Percentiles rank a stretch among this genome's conserved stretches.
phyloP scores from a whole-genome alignment of 2,329 filamentous ascomycete genomes.

The Epichloe baconii region DNA sequence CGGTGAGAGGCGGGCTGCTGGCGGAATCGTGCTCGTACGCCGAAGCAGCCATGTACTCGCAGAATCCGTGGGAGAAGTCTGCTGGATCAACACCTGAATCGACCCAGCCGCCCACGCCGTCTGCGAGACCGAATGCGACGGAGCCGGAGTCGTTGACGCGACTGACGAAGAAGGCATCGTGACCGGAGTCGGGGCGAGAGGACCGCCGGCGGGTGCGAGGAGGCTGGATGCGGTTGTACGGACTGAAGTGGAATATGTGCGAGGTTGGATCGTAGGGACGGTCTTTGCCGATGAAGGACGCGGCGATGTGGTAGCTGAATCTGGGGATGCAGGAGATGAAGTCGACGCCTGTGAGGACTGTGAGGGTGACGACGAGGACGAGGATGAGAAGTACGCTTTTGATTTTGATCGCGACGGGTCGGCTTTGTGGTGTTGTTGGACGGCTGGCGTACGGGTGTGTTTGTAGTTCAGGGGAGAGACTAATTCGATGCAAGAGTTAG shows the following conservation, averaged over 20 bases:
- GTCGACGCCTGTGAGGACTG: conserved; percentile 7
- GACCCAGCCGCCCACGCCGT: conserved; percentile 92
- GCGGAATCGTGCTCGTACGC: conserved; percentile 45
- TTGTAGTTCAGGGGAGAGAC: neutral
- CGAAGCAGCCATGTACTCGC: conserved; percentile 77
- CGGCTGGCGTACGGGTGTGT: neutral
- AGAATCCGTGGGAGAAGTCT: conserved; percentile 88
- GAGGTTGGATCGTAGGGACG: conserved; percentile 52
- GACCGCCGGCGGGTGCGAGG: conserved; percentile 23
- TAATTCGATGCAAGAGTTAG: neutral
- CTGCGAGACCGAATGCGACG: conserved; percentile 78
- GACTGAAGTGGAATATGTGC: conserved; percentile 62
- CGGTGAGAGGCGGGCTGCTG: conserved; percentile 32
- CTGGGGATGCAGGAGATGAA: conserved; percentile 14
- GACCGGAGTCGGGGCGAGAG: conserved; percentile 62
- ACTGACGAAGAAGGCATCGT: conserved; percentile 92
- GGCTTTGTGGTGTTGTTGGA: neutral
- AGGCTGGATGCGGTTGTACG: conserved; percentile 44
- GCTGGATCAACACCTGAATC: conserved; percentile 87
- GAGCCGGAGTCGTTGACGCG: conserved; percentile 58
- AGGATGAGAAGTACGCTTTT: conserved; percentile 3
- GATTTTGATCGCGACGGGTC: neutral
- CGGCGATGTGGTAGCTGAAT: conserved; percentile 58
- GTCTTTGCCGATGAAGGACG: conserved; percentile 64
- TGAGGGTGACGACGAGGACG: conserved; percentile 5